Evolutionary conservation across 2,329 filamentous ascomycete species (phyloP).

Genomic region (Colletotrichum incanum): DNA sequence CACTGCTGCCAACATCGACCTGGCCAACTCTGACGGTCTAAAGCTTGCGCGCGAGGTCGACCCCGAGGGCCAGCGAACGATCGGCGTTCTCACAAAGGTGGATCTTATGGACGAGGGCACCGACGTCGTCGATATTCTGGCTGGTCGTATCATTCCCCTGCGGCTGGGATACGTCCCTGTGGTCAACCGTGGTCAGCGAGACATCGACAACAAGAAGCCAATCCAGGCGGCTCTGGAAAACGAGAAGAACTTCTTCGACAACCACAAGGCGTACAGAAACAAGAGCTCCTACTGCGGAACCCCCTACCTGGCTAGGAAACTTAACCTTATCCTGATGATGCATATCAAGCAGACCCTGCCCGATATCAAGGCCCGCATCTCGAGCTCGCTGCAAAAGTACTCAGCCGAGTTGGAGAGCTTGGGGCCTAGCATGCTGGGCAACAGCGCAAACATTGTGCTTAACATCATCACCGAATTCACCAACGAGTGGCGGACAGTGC

Average conservation of each 20-base stretch:
- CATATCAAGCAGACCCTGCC: conserved; percentile 99
- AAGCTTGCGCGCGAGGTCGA: conserved; percentile 98
- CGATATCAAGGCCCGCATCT: conserved; percentile 97
- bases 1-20: conserved; percentile 95
- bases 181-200: conserved; percentile 96
- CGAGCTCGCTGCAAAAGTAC: conserved; percentile 95
- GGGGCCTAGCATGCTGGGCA: conserved; percentile 95
- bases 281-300: conserved; percentile 99
- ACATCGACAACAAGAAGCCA: conserved; percentile 98
- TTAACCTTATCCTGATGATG: conserved; percentile 99
- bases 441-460: conserved; percentile 95
- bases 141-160: conserved; percentile 95
- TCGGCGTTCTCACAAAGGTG: conserved; percentile 98
- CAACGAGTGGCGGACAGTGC: conserved; percentile 95
- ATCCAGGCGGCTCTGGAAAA: conserved; percentile 93
- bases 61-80: conserved; percentile 96
- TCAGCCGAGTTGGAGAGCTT: conserved; percentile 83
- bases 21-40: conserved; percentile 98
- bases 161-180: conserved; percentile 96
- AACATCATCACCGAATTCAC: conserved; percentile 99
- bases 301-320: conserved; percentile 94
- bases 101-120: conserved; percentile 99
- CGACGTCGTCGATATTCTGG: conserved; percentile 98
- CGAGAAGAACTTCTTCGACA: conserved; percentile 98
- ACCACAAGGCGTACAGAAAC: conserved; percentile 98